Percentiles rank a stretch among this genome's conserved stretches.
phyloP scores from a whole-genome alignment of 345 rosid species.

The Bretschneidera sinensis region DNA sequence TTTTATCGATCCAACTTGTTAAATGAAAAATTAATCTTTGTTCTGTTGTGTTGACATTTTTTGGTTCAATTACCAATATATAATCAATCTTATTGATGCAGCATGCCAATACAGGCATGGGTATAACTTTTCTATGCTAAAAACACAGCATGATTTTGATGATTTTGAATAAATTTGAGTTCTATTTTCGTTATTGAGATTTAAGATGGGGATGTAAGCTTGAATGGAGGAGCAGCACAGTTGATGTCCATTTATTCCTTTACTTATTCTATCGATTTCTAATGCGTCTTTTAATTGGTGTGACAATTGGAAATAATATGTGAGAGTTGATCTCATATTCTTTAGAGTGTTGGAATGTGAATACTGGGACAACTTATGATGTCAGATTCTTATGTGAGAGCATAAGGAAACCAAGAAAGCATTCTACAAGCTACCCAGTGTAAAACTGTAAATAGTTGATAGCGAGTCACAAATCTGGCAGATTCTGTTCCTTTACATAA shows the following conservation, averaged over 20 bases:
- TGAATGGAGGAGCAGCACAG: too few species aligned
- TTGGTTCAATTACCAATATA: neutral
- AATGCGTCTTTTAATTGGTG: too few species aligned
- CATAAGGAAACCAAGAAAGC: neutral
- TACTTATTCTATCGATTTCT: too few species aligned
- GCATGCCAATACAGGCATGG: neutral
- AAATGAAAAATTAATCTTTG: neutral
- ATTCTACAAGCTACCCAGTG: neutral
- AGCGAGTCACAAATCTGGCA: neutral
- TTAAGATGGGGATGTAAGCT: too few species aligned
- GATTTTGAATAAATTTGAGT: too few species aligned
- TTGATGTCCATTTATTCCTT: too few species aligned
- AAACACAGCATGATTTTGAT: too few species aligned
- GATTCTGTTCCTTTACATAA: neutral
- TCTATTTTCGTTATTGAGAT: too few species aligned
- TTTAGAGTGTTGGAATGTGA: neutral
- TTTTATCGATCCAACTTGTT: slow-evolving; percentile 31
- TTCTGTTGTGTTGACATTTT: neutral
- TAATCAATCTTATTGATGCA: neutral
- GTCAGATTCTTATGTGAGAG: neutral
- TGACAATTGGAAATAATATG: neutral
- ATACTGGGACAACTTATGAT: neutral
- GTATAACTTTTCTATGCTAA: too few species aligned
- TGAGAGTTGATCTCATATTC: neutral
- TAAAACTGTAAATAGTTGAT: too few species aligned